Evolutionary conservation across 768 basidiomycete species (phyloP), one percentile per base, ranked within the genome.

Genomic region (Dioszegia crocea): DNA sequence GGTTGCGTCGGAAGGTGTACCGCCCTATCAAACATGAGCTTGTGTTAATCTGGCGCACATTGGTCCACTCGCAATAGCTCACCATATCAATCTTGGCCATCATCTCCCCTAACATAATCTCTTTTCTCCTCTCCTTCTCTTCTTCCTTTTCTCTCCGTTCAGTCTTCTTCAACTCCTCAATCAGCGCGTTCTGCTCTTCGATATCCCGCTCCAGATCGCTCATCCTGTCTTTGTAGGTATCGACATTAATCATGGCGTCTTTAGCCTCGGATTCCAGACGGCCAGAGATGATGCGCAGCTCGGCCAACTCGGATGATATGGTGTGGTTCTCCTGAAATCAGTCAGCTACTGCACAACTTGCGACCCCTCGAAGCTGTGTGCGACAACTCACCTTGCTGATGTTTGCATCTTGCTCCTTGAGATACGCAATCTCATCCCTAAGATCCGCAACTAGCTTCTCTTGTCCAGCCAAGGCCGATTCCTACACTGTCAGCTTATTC

Each of bases 31-130:
- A 27, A 16, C 5, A 27, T 68, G 48, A 68, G 64, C 62, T 40
- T n/a, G 8, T 55, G 21, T 17, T 2, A 48, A 40, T 26, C 14
- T 39, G 12, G 8, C 31, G 10, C 3, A 10, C 24, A 39, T 10
- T 12, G n/a, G n/a, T 19, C n/a, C 19, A 33, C 29, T 3, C 16
- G 16, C 6, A 39, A 19, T 17, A 21, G 62, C 88, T 71, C 65
- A 94, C 94, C 62, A 88, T 83, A 78, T 98, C 93, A 67, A 99
- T 94, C 77, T 94, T 93, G 59, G 94, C 91, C 94, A 99, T 97
- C 91, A 99, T 96, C 65, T 92, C 81, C 9, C 91, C 92, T 89
- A 99, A 90, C 83, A 97, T 97, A 81, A 98, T 94, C 72, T 94
- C 91, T 78, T 98, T 98, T 77, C 89, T 85, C 82, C 91, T 96